Evolutionary conservation across 371 early-diverging fungal genomes (phyloP).

Genomic region (Mortierella polycephala): DNA sequence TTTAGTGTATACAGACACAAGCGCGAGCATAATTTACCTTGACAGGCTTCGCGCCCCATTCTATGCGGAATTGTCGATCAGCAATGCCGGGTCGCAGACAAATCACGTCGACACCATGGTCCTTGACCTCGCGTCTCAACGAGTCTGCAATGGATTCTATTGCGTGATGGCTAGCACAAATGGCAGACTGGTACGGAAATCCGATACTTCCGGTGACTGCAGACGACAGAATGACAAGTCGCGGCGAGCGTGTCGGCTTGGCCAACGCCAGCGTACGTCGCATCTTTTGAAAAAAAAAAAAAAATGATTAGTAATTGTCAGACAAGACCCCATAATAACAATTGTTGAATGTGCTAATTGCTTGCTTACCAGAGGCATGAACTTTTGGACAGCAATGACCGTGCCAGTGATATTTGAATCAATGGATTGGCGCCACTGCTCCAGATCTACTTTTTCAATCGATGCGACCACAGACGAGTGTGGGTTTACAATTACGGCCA

Average conservation of each 20-base stretch:
- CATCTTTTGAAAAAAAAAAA: slow-evolving; percentile 16
- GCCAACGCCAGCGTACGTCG: slow-evolving; percentile 31
- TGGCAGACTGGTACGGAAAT: slow-evolving; percentile 37
- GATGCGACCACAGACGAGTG: slow-evolving; percentile 11
- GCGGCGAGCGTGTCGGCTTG: slow-evolving; percentile 32
- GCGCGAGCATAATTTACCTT: slow-evolving; percentile 7
- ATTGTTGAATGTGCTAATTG: background rate
- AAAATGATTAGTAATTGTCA: background rate
- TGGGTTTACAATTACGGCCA: slow-evolving; percentile 38
- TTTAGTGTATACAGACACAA: no score
- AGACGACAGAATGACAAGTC: slow-evolving; percentile 32
- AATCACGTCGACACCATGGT: slow-evolving; percentile 36
- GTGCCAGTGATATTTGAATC: slow-evolving; percentile 35
- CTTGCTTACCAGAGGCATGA: slow-evolving; percentile 27
- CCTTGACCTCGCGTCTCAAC: slow-evolving; percentile 43
- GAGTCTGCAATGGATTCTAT: slow-evolving; percentile 47
- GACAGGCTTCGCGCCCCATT: slow-evolving; percentile 12
- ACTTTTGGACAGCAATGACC: slow-evolving; percentile 33
- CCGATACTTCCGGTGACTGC: slow-evolving; percentile 36
- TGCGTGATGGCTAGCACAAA: slow-evolving; percentile 48
- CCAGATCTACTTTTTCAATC: slow-evolving; percentile 39
- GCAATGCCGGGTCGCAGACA: slow-evolving; percentile 27
- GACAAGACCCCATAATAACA: background rate
- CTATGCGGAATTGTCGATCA: slow-evolving; percentile 32
- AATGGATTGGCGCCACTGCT: slow-evolving; percentile 30